Evolutionary conservation across 108 stramenopile species (phyloP).

Genomic region (Pseudonitzschia multiseries): DNA sequence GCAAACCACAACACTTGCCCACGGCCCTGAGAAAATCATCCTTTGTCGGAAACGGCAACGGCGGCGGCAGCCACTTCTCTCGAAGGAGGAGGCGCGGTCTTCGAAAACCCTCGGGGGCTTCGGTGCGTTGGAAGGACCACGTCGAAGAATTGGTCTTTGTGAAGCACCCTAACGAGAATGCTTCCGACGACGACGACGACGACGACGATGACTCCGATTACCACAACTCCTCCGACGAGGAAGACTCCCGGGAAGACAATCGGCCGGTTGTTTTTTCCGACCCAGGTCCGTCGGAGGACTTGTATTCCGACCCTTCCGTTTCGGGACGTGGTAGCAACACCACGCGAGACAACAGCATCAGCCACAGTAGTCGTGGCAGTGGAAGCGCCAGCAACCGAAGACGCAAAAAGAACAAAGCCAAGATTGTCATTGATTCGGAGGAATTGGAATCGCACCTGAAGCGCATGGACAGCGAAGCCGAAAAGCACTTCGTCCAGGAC

Average conservation of each 20-base stretch:
- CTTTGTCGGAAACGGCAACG: not conserved
- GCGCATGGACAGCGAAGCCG: slow-evolving; percentile 32
- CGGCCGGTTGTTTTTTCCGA: not conserved
- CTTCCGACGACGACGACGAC: not conserved
- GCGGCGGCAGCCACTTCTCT: not conserved
- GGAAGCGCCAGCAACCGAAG: not conserved
- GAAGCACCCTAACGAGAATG: slow-evolving; percentile 26
- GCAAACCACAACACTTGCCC: not conserved
- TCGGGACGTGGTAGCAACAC: too few species aligned
- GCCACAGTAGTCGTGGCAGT: not conserved
- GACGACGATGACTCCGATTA: slow-evolving; percentile 8
- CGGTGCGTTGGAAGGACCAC: slow-evolving; percentile 51
- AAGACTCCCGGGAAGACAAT: slow-evolving; percentile 1
- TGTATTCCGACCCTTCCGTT: too few species aligned
- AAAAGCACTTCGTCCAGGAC: slow-evolving; percentile 32
- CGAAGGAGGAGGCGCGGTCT: not conserved
- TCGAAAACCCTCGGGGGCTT: not conserved
- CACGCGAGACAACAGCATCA: not conserved
- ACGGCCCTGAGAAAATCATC: slow-evolving; percentile 3
- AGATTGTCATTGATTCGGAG: slow-evolving; percentile 22
- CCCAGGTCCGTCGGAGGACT: not conserved
- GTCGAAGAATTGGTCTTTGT: slow-evolving; percentile 52
- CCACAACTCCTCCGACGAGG: not conserved
- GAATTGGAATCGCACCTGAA: slow-evolving; percentile 36
- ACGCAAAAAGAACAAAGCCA: slow-evolving; percentile 17